Evolutionary conservation across 2,329 filamentous ascomycete genomes (phyloP), one percentile per base, ranked within the genome.

Genomic region (Microascus cirrosus): DNA sequence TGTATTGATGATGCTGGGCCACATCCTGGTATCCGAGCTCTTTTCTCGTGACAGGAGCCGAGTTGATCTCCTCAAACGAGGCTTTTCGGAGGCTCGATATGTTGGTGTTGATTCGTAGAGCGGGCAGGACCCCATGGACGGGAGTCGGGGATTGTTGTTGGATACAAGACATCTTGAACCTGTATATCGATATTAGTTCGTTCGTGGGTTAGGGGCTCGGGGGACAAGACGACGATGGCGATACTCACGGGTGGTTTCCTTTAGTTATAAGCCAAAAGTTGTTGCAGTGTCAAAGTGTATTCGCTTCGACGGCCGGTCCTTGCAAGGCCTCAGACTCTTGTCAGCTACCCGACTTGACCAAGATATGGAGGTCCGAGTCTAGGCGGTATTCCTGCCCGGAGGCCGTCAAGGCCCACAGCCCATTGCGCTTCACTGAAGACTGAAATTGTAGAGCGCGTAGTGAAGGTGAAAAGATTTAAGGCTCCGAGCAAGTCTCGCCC

Each of bases 31-130:
- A 51, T 32, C 42, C 55, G 42, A 56, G 25, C 28, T 56, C 55
- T 34, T 24, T 51, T 22, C 24, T 56, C 10, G 55, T 56, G 11
- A 56, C 55, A 13, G 55, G 55, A 22, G 55, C 55, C 32, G 55
- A 56, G 42, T 56, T 56, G 39, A 56, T 56, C 10, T 56, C 39
- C 55, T 56, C 55, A 12, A 56, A 56, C n/a, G 55, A 32, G 36
- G 50, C 42, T 32, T 36, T 25, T 8, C 42, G 39, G 25, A 48
- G 24, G 42, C 50, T 32, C 4, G 42, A 22, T 8, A 56, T 35
- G 55, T 56, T 28, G 12, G 55, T 56, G 22, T 56, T 56, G 20
- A 56, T 56, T 20, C 55, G 20, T 42, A 56, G n/a, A 8, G 42
- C 20, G 15, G 55, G 55, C 12, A n/a, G 28, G 3, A n/a, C 42